A percentile compares a stretch with the other conserved stretches of the same genome.
phyloP scores from a whole-genome alignment of 495 filamentous ascomycete genomes.

The Penicillium paradoxum region DNA sequence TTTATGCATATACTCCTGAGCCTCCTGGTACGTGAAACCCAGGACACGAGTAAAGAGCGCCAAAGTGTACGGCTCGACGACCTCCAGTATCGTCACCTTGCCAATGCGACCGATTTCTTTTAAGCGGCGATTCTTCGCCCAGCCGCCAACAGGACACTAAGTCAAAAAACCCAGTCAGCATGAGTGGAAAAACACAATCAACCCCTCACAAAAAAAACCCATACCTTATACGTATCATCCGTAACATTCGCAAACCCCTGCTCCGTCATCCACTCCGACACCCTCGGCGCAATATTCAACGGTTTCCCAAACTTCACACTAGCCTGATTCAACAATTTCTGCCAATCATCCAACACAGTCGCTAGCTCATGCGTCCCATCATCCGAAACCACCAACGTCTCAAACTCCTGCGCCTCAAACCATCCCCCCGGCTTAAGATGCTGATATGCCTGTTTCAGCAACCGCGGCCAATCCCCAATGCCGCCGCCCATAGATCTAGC shows the following conservation, averaged over 20 bases:
- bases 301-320: conserved; percentile 37
- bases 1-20: conserved; percentile 30
- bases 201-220: conserved; percentile 2
- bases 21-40: conserved; percentile 39
- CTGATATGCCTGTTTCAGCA: conserved; percentile 30
- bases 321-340: conserved; percentile 25
- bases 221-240: conserved; percentile 40
- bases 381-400: conserved; percentile 30
- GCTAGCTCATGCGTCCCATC: conserved; percentile 34
- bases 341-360: conserved; percentile 21
- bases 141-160: conserved; percentile 43
- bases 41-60: conserved; percentile 52
- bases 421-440: conserved; percentile 51
- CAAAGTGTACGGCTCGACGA: conserved; percentile 48
- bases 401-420: conserved; percentile 53
- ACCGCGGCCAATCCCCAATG: conserved; percentile 42
- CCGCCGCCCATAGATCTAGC: conserved; percentile 41
- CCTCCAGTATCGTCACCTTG: conserved; percentile 33
- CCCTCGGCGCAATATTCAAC: conserved; percentile 28
- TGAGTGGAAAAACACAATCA: neutral
- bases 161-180: neutral
- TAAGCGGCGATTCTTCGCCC: conserved; percentile 45
- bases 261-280: conserved; percentile 25
- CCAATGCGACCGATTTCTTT: conserved; percentile 47
- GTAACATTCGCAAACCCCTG: conserved; percentile 33